Base-by-base conservation (phyloP, 441 rosid genomes). In the Dalechampia spathulata region DNA sequence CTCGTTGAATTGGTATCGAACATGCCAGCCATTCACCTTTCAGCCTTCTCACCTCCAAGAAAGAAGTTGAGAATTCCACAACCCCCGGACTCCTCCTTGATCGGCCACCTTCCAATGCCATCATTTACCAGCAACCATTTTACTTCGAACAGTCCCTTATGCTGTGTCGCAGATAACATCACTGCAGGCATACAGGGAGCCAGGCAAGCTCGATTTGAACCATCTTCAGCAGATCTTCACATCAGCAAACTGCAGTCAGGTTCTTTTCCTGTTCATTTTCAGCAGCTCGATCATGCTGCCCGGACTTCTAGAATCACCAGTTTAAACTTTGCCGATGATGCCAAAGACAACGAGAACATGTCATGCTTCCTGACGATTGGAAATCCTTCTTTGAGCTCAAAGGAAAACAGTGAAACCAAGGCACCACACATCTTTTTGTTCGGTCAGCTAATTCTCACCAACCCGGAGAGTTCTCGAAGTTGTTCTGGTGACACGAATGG, bases 121-220 rank as follows among this genome's bases (percentile, higher is more conserved):
- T 65, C 90, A 38, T 83, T 81, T 66, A 69, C 88, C 14, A 65
- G 85, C 70, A 86, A 81, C 61, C 82, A 70, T 14, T 76, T 70
- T 14, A 65, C 77, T 60, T 69, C 72, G 23, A 76, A 80, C 75
- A 82, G 81, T 75, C 81, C 83, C 57, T 67, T 83, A 49, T 65
- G 81, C 78, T 75, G 78, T 68, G 72, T 84, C 74, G 76, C 86
- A 61, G 86, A 85, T 56, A 85, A 76, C 62, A 77, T 82, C 81
- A 92, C 99, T 83, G 88, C 82, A 79, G 90, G 99, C 83, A 84
- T 92, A 89, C 99, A 92, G 99, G 99, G 97, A 92, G 94, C 97
- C 99, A 92, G 99, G 99, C 99, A 92, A 72, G 79, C 88, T 65
- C 90, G 79, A 58, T 80, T 73, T 61, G 92, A 83, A 72, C 54